Evolutionary conservation across 805 yeast genomes (phyloP).

Genomic region (Lipomyces starkeyi): DNA sequence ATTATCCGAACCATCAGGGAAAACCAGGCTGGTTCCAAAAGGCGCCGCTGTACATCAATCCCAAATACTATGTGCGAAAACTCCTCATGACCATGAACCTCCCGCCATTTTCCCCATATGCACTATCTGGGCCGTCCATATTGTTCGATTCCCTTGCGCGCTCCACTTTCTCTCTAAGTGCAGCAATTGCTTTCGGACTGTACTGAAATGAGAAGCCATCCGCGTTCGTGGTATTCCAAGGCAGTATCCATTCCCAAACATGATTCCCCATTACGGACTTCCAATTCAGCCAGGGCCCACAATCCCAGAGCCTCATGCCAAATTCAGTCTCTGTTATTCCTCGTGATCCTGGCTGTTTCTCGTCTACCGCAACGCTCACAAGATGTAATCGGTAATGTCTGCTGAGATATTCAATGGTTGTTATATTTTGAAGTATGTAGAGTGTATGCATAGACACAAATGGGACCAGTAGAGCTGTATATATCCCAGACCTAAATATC

Average conservation of each 20-base stretch:
- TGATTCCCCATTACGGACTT: slow-evolving; percentile 34
- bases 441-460: slow-evolving; percentile 27
- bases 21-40: not conserved
- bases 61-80: not conserved
- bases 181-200: slow-evolving; percentile 17
- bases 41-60: not conserved
- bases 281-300: slow-evolving; percentile 35
- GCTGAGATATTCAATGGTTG: slow-evolving; percentile 30
- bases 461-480: slow-evolving; percentile 11
- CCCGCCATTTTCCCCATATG: not conserved
- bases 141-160: not conserved
- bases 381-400: slow-evolving; percentile 23
- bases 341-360: slow-evolving; percentile 12
- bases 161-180: not conserved
- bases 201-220: slow-evolving; percentile 31
- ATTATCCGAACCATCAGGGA: not conserved
- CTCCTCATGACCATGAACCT: slow-evolving; percentile 5
- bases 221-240: slow-evolving; percentile 28
- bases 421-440: slow-evolving; percentile 25
- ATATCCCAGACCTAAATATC: slow-evolving; percentile 21
- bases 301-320: slow-evolving; percentile 36
- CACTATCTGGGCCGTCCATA: not conserved
- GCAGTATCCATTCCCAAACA: slow-evolving; percentile 39
- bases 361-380: slow-evolving; percentile 11
- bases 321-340: slow-evolving; percentile 22